Evolutionary conservation across 2,329 filamentous ascomycete species (phyloP).

Genomic region (Davidsoniella virescens): DNA sequence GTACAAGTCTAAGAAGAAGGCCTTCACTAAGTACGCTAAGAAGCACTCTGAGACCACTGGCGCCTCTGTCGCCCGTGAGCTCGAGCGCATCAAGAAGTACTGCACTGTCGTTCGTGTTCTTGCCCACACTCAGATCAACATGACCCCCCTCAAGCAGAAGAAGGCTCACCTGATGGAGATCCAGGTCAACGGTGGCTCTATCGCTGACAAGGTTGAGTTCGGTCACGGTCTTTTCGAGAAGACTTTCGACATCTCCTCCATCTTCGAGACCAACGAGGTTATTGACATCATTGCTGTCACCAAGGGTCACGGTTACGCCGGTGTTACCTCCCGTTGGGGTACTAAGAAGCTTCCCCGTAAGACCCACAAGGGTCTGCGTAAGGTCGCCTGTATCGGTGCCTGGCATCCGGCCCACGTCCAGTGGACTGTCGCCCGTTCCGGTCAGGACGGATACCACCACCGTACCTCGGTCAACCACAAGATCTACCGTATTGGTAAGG

Average conservation of each 20-base stretch:
- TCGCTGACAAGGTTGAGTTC: slow-evolving; percentile 95
- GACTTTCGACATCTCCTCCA: slow-evolving; percentile 76
- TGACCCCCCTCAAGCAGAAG: slow-evolving; percentile 99
- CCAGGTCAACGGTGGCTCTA: slow-evolving; percentile 94
- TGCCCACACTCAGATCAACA: slow-evolving; percentile 97
- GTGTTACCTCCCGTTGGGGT: slow-evolving; percentile 96
- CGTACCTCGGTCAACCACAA: slow-evolving; percentile 99
- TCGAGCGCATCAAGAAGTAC: slow-evolving; percentile 99
- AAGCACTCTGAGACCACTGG: slow-evolving; percentile 93
- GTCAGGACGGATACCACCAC: slow-evolving; percentile 99
- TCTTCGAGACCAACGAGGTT: slow-evolving; percentile 99
- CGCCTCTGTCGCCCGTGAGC: slow-evolving; percentile 82
- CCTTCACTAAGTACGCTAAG: slow-evolving; percentile 99
- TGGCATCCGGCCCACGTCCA: slow-evolving; percentile 99
- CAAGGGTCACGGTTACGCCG: slow-evolving; percentile 97
- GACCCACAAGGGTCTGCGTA: slow-evolving; percentile 99
- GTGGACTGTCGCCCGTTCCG: slow-evolving; percentile 99
- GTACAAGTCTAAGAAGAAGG: slow-evolving; percentile 99
- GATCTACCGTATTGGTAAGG: slow-evolving; percentile 97
- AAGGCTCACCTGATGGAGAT: slow-evolving; percentile 99
- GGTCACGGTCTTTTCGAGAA: slow-evolving; percentile 97
- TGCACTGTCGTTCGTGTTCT: slow-evolving; percentile 98
- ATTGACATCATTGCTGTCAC: slow-evolving; percentile 98
- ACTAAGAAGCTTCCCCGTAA: slow-evolving; percentile 99
- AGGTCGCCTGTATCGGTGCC: slow-evolving; percentile 99